Percentiles rank a stretch among this genome's conserved stretches.
Conservation (phyloP, 805 yeast genomes). For the Lipomyces chichibuensis region DNA sequence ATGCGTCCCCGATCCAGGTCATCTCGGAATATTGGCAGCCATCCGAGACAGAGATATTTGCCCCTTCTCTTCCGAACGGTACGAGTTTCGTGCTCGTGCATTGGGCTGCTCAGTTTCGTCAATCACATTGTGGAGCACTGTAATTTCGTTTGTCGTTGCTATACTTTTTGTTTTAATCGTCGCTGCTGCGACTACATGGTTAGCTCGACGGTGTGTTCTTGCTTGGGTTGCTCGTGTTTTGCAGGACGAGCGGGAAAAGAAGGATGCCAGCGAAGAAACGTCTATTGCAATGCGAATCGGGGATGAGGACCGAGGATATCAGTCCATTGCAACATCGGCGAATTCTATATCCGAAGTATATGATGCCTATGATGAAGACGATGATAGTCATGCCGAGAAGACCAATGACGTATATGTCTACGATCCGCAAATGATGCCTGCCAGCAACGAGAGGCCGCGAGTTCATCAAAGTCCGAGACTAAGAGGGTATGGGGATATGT, state of each 20-base stretch:
- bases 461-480: slow-evolving; percentile 14
- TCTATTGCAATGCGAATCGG: not conserved
- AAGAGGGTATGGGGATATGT: not conserved
- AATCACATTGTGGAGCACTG: slow-evolving; percentile 26
- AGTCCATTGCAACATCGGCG: not conserved
- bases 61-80: slow-evolving; percentile 21
- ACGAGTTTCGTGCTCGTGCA: slow-evolving; percentile 27
- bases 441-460: slow-evolving; percentile 1
- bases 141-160: slow-evolving; percentile 20
- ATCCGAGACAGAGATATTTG: slow-evolving; percentile 25
- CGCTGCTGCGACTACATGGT: slow-evolving; percentile 5
- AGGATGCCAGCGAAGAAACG: not conserved
- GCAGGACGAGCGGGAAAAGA: not conserved
- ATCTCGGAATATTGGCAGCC: slow-evolving; percentile 24
- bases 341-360: not conserved
- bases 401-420: slow-evolving; percentile 1
- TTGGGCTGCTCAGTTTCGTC: slow-evolving; percentile 28
- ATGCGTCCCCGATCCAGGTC: slow-evolving; percentile 29
- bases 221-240: slow-evolving; percentile 8
- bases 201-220: slow-evolving; percentile 18
- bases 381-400: not conserved
- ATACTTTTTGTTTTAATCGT: slow-evolving; percentile 4
- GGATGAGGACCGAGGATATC: not conserved
- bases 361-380: slow-evolving; percentile 10
- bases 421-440: slow-evolving; percentile 16